Base-by-base conservation (phyloP, 257 asterid genomes). In the Verbena officinalis region DNA sequence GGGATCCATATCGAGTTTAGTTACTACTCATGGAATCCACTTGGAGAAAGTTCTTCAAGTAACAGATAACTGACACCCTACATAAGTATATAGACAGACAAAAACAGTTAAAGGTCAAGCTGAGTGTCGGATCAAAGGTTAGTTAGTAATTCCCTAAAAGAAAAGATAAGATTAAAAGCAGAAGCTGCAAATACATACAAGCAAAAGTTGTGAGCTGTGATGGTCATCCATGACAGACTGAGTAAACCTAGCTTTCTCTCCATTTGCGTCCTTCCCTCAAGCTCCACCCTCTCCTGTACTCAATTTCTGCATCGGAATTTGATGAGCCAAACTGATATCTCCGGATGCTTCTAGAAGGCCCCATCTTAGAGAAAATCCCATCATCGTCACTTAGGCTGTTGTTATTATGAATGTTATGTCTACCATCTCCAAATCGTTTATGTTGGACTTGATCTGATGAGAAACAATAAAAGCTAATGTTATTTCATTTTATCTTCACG, bases 221-320 rank as follows among this genome's bases (percentile, higher is more conserved):
- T 40, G 33, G 23, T 45, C 74, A 71, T 65, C 67, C 64, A 52
- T 72, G 77, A 77, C 83, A 67, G 66, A 78, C 67, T 7, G 64
- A 73, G 46, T 74, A 69, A 63, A 79, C 77, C 79, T 73, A 79
- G 68, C 68, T 61, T 69, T 74, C 73, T 71, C 80, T 64, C 62
- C 77, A 39, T 73, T 31, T 59, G 34, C 75, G 77, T 20, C 86
- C 77, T 81, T 91, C 95, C 66, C 95, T 80, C 81, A 84, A 71
- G 81, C 98, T 90, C 36, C 88, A 74, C 21, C 90, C 95, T 82
- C 99, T 83, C 68, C 93, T 77, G 75, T 86, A 90, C 74, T 94
- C 97, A 8, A 94, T 69, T 79, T 90, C 98, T 57, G 98, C 96
- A 76, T 94, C 96, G 1, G 98, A 94, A 68, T 80, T 86, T 51